Percentiles rank a stretch among this genome's conserved stretches.
Evolutionary conservation across 1,284 basidiomycete species (phyloP).

Genomic region (Austroboletus novae-zelandiae): DNA sequence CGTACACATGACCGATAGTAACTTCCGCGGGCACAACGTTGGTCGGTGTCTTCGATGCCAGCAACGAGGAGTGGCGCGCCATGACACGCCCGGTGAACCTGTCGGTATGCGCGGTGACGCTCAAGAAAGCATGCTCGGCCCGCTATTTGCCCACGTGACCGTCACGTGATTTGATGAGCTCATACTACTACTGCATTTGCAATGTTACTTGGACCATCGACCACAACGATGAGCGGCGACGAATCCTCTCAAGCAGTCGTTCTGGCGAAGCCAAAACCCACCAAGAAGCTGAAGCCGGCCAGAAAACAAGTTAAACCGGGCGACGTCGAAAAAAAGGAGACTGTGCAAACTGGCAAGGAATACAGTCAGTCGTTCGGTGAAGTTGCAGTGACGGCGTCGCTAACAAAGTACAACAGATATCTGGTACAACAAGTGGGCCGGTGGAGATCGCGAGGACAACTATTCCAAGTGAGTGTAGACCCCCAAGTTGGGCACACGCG

Average conservation of each 20-base stretch:
- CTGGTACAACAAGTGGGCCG: constrained; percentile 99
- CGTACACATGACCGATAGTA: constrained; percentile 71
- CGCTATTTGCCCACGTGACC: constrained; percentile 18
- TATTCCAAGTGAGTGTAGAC: constrained; percentile 75
- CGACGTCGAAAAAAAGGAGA: constrained; percentile 85
- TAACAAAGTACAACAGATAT: constrained; percentile 63
- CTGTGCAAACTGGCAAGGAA: constrained; percentile 89
- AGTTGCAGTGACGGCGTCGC: constrained; percentile 1
- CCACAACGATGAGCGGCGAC: constrained; percentile 24
- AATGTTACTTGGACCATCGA: neutral
- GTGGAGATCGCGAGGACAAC: constrained; percentile 90
- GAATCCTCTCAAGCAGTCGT: constrained; percentile 14
- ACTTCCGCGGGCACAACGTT: constrained; percentile 48
- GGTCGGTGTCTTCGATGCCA: constrained; percentile 46
- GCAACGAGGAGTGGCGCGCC: constrained; percentile 45
- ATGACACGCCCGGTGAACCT: constrained; percentile 29
- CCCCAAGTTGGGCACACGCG: neutral
- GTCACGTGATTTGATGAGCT: constrained; percentile 22
- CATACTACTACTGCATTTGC: neutral
- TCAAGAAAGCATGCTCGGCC: constrained; percentile 16
- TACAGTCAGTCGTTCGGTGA: constrained; percentile 63
- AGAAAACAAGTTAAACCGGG: constrained; percentile 88
- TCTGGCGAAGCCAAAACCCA: constrained; percentile 16
- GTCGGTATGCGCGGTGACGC: constrained; percentile 11
- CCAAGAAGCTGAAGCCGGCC: constrained; percentile 76